These are phyloP conservation scores for Puccinia coronata DNA, from an alignment of 1,284 basidiomycete genomes.

Conservation along the genomic window DNA sequence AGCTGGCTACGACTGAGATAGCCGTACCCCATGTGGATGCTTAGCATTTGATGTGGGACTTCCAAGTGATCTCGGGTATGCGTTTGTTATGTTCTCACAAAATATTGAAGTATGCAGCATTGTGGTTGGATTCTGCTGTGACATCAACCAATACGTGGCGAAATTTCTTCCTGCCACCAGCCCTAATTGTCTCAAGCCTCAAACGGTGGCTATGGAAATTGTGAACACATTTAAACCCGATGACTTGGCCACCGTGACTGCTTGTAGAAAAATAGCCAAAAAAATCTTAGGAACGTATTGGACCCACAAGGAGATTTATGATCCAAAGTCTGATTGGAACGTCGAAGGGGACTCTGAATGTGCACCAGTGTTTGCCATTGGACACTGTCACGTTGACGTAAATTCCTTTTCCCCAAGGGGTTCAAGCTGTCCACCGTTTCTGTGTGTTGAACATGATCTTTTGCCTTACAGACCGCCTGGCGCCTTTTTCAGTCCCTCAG, in stretches of 20 bases:
- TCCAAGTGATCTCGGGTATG: constrained; percentile 57
- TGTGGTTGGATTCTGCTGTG: constrained; percentile 67
- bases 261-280: constrained; percentile 73
- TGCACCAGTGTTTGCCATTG: constrained; percentile 61
- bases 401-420: constrained; percentile 63
- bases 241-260: constrained; percentile 62
- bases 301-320: constrained; percentile 69
- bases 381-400: constrained; percentile 54
- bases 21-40: constrained; percentile 89
- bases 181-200: constrained; percentile 61
- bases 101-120: constrained; percentile 74
- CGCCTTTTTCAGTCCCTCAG: constrained; percentile 88
- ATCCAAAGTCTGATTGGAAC: constrained; percentile 69
- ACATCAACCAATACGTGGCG: constrained; percentile 84
- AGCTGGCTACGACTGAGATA: constrained; percentile 79
- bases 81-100: constrained; percentile 56
- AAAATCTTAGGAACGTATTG: constrained; percentile 80
- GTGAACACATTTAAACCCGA: constrained; percentile 59
- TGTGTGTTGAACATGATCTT: not conserved
- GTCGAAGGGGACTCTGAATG: constrained; percentile 55
- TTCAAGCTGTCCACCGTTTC: not conserved
- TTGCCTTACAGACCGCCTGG: constrained; percentile 60
- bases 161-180: constrained; percentile 71
- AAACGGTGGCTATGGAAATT: constrained; percentile 48
- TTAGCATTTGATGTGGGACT: constrained; percentile 83